Evolutionary conservation across 2,329 filamentous ascomycete genomes (phyloP).

Genomic region (Neofusicoccum kwambonambiense): DNA sequence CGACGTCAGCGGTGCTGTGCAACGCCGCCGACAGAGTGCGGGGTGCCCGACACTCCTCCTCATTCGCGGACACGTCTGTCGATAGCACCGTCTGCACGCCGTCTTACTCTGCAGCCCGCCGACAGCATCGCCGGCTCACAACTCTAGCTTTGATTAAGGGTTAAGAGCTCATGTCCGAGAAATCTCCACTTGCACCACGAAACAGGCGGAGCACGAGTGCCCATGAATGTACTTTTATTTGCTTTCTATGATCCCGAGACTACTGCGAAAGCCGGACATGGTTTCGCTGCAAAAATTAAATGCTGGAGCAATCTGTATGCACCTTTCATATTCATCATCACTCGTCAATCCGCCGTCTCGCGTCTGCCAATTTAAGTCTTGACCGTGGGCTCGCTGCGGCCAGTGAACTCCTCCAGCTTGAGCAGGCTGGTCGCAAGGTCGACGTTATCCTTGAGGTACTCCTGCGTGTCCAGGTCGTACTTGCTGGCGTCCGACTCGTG

Average conservation of each 20-base stretch:
- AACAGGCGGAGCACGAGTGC: background rate
- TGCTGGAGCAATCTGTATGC: constrained; percentile 10
- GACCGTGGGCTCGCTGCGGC: constrained; percentile 90
- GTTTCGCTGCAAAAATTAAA: background rate
- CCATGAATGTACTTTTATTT: constrained; percentile 19
- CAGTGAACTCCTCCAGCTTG: constrained; percentile 91
- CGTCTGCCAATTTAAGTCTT: constrained; percentile 66
- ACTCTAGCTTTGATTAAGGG: background rate
- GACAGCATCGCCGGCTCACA: background rate
- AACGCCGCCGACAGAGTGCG: background rate
- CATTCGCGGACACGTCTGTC: no score
- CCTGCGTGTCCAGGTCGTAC: constrained; percentile 81
- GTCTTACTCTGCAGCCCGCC: background rate
- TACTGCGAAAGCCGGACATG: constrained; percentile 1
- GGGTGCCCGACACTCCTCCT: background rate
- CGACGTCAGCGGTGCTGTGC: background rate
- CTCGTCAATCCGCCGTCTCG: constrained; percentile 6
- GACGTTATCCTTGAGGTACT: constrained; percentile 89
- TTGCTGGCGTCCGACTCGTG: constrained; percentile 79
- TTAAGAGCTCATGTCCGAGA: background rate
- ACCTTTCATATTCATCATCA: constrained; percentile 9
- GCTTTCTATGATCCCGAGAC: constrained; percentile 7
- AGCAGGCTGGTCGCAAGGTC: constrained; percentile 79
- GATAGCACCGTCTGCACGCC: background rate
- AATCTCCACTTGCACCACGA: background rate